A percentile compares a stretch with the other conserved stretches of the same genome.
These are phyloP conservation scores for Ananas comosus DNA, from an alignment of 176 grass and related monocot genomes.

Conservation along the genomic window DNA sequence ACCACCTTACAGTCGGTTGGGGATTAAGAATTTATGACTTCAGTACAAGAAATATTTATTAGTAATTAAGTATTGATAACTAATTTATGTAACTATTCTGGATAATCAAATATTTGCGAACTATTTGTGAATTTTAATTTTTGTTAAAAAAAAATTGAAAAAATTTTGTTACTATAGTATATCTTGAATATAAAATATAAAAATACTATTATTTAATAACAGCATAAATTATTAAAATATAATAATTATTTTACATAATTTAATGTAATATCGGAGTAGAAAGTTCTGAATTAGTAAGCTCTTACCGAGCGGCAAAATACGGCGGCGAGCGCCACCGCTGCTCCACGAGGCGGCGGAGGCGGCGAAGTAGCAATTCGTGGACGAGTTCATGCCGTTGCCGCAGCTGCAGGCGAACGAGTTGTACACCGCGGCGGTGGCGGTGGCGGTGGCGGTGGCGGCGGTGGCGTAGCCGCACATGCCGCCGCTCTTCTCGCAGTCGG, in stretches of 20 bases:
- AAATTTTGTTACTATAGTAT: no score
- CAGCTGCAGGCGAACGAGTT: constrained; percentile 17
- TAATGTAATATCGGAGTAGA: not conserved
- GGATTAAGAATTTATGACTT: not conserved
- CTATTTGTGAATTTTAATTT: not conserved
- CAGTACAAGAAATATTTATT: not conserved
- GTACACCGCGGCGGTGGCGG: not conserved
- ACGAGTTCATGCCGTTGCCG: constrained; percentile 11
- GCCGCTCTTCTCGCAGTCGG: constrained; percentile 22
- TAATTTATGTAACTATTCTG: not conserved
- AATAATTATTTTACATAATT: no score
- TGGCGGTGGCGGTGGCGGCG: not conserved
- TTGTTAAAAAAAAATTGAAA: not conserved
- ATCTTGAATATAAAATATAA: no score
- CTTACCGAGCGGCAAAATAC: not conserved
- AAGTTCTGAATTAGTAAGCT: no score
- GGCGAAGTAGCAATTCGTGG: constrained; percentile 12
- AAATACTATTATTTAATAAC: no score
- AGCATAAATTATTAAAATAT: no score
- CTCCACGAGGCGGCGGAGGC: not conserved
- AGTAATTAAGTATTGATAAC: no score
- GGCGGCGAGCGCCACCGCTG: not conserved
- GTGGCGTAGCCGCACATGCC: constrained; percentile 15
- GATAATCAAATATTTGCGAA: no score
- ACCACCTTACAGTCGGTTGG: not conserved